Conservation (phyloP, 805 yeast species). For the Jamesozyma piceae region DNA sequence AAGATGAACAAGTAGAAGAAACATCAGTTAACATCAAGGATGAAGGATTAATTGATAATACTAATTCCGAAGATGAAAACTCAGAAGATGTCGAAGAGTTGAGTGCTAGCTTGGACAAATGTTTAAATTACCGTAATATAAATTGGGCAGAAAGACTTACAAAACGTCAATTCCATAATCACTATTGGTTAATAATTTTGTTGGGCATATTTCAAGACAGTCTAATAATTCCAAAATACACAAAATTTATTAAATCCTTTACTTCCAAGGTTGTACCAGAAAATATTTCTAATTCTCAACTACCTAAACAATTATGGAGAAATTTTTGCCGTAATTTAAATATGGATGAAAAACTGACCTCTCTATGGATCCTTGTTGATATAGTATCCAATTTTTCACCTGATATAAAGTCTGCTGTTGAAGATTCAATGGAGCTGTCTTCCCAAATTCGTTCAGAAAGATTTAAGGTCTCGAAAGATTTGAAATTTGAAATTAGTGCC, state of each 20-base stretch:
- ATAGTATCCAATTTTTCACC: constrained; percentile 35
- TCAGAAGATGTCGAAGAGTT: constrained; percentile 1
- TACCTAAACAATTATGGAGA: constrained; percentile 33
- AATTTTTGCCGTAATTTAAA: constrained; percentile 50
- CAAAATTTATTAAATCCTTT: constrained; percentile 37
- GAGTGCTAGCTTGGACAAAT: constrained; percentile 27
- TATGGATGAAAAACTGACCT: constrained; percentile 44
- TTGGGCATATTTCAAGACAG: constrained; percentile 52
- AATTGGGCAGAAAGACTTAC: constrained; percentile 75
- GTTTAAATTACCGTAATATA: constrained; percentile 46
- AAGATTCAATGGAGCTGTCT: constrained; percentile 27
- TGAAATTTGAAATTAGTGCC: constrained; percentile 16
- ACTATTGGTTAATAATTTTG: constrained; percentile 74
- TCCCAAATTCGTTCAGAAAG: constrained; percentile 29
- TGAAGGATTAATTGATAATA: constrained; percentile 5
- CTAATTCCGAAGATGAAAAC: constrained; percentile 12
- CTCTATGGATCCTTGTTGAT: constrained; percentile 55
- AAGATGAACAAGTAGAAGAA: constrained; percentile 10
- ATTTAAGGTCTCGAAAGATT: constrained; percentile 21
- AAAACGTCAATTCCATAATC: constrained; percentile 67
- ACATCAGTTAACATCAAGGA: not conserved
- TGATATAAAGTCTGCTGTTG: constrained; percentile 26
- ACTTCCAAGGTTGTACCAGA: constrained; percentile 45
- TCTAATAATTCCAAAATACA: constrained; percentile 22
- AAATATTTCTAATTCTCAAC: constrained; percentile 20